These are phyloP conservation scores for Microascus cirrosus DNA, from an alignment of 2,329 filamentous ascomycete genomes.

Conservation along the genomic window DNA sequence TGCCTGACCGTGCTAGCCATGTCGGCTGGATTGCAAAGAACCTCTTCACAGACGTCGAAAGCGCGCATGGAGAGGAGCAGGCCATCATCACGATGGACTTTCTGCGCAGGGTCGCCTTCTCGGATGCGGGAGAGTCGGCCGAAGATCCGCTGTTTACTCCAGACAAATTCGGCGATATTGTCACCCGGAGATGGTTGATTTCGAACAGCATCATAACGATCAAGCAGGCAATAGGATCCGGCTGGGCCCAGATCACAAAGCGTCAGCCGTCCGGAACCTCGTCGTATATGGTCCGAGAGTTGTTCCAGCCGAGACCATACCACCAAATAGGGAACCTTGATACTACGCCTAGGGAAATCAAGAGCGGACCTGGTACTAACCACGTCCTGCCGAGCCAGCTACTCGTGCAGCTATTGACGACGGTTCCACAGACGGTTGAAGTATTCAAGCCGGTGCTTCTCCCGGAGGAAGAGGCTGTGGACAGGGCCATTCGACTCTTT, in stretches of 20 bases:
- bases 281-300: slow-evolving; percentile 47
- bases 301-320: slow-evolving; percentile 44
- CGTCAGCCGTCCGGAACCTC: slow-evolving; percentile 60
- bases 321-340: slow-evolving; percentile 35
- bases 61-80: slow-evolving; percentile 71
- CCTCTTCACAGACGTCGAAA: slow-evolving; percentile 67
- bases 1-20: slow-evolving; percentile 71
- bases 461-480: slow-evolving; percentile 56
- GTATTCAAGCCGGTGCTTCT: slow-evolving; percentile 63
- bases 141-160: slow-evolving; percentile 55
- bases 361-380: slow-evolving; percentile 26
- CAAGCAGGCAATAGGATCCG: slow-evolving; percentile 55
- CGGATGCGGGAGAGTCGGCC: slow-evolving; percentile 69
- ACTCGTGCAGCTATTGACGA: slow-evolving; percentile 56
- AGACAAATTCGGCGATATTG: slow-evolving; percentile 53
- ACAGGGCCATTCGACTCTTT: slow-evolving; percentile 68
- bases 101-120: slow-evolving; percentile 80
- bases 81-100: slow-evolving; percentile 90
- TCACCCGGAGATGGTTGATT: slow-evolving; percentile 59
- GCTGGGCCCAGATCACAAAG: slow-evolving; percentile 61
- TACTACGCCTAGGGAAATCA: not conserved
- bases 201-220: slow-evolving; percentile 66
- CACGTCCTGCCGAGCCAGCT: slow-evolving; percentile 60
- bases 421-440: slow-evolving; percentile 46
- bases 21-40: slow-evolving; percentile 87